Percentiles rank a stretch among this genome's conserved stretches.
Conservation (phyloP, 1,139 yeast species). For the Hansenula sp. region DNA sequence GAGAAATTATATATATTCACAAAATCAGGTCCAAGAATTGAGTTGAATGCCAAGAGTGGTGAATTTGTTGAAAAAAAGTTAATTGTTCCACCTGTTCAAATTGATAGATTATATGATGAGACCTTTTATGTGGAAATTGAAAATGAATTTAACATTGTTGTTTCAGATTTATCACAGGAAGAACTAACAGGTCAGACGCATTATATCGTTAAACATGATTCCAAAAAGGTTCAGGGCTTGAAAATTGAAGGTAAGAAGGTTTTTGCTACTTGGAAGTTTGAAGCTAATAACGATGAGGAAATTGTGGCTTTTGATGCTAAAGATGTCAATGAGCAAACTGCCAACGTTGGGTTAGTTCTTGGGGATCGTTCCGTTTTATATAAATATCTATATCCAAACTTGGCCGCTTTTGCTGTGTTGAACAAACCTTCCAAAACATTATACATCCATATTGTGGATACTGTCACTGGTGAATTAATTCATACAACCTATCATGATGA, state of each 20-base stretch:
- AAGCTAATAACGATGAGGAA: slow-evolving; percentile 25
- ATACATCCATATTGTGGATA: slow-evolving; percentile 56
- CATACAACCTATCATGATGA: slow-evolving; percentile 42
- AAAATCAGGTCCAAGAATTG: slow-evolving; percentile 22
- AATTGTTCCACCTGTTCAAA: slow-evolving; percentile 13
- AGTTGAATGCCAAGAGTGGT: slow-evolving; percentile 16
- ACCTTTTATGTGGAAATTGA: slow-evolving; percentile 19
- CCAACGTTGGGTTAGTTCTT: slow-evolving; percentile 68
- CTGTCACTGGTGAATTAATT: slow-evolving; percentile 64
- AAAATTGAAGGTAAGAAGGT: slow-evolving; percentile 18
- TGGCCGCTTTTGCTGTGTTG: slow-evolving; percentile 51
- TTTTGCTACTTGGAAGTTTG: slow-evolving; percentile 30
- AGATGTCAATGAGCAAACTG: slow-evolving; percentile 42
- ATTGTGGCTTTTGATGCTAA: slow-evolving; percentile 37
- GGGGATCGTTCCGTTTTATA: slow-evolving; percentile 75
- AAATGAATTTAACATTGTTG: slow-evolving; percentile 23
- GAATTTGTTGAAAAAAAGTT: slow-evolving; percentile 10
- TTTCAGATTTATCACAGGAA: slow-evolving; percentile 5
- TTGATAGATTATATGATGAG: slow-evolving; percentile 16
- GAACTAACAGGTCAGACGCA: slow-evolving; percentile 4
- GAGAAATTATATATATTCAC: slow-evolving; percentile 23
- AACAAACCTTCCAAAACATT: slow-evolving; percentile 30
- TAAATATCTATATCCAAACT: slow-evolving; percentile 77
- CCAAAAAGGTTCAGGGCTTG: slow-evolving; percentile 23
- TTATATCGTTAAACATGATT: slow-evolving; percentile 23